Base-by-base conservation (phyloP, 306 rosid genomes). In the Quillaja saponaria region DNA sequence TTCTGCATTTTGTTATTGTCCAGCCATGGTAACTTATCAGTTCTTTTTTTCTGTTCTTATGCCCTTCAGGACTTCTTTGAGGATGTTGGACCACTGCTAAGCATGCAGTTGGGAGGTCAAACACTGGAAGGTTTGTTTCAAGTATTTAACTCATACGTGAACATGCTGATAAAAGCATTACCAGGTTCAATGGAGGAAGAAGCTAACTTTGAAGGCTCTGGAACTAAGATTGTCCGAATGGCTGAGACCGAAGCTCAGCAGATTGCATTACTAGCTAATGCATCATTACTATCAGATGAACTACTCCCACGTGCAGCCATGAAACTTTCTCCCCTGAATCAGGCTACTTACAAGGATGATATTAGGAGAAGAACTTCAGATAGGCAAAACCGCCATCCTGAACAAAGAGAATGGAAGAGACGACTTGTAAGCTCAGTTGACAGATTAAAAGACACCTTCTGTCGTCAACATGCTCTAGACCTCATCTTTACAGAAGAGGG, bases 71-170 rank as follows among this genome's bases (percentile, higher is more conserved):
- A 94, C 66, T 94, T 89, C 83, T 85, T 94, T 48, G 99, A 94
- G 78, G 97, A 94, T 67, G 99, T 94, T 41, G 99, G 99, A 60
- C 99, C 96, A 31, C 79, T 90, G 69, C 94, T 94, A 33, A 89
- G 99, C 66, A 94, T 94, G 99, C 99, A 87, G 86, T 75, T 94
- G 85, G 99, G 99, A 41, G 95, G 97, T 68, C 95, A 89, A 74
- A 90, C 96, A 13, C 61, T 94, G 74, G 99, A 90, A 72, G 99
- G 99, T 54, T 71, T 94, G 76, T 85, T 87, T 79, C 90, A 94
- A 74, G 96, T 87, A 25, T 94, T 94, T 59, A 79, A 90, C 68
- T 85, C 96, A 44, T 94, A 87, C 71, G 70, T 87, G 69, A 85
- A 53, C 79, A 76, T 83, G 81, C 90, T 94, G 41, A 80, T 94